Percentiles rank a stretch among this genome's conserved stretches.
Evolutionary conservation across 2,329 filamentous ascomycete species (phyloP).

Genomic region (Teratosphaeria pseudoeucalypti): DNA sequence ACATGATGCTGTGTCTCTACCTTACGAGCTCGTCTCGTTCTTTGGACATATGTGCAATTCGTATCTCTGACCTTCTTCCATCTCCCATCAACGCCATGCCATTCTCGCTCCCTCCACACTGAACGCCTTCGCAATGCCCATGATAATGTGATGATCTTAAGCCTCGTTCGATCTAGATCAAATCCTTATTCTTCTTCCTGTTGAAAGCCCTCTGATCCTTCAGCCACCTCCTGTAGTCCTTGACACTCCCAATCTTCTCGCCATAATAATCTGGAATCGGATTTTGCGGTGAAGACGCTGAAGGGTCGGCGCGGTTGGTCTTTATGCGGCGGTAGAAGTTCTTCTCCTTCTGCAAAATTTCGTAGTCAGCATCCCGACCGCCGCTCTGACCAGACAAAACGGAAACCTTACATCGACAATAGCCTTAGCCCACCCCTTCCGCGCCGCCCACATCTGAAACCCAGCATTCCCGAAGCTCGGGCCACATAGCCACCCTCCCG

Average conservation of each 20-base stretch:
- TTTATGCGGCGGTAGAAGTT: constrained; percentile 89
- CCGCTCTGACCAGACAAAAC: neutral
- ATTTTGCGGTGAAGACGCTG: constrained; percentile 78
- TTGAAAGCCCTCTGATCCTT: constrained; percentile 97
- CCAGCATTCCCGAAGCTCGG: constrained; percentile 70
- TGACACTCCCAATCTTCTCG: constrained; percentile 91
- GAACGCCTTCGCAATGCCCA: constrained; percentile 5
- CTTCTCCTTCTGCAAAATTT: constrained; percentile 62
- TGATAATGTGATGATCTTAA: neutral
- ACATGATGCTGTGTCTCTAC: neutral
- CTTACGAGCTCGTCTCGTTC: neutral
- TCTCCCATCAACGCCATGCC: neutral
- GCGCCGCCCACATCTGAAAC: constrained; percentile 67
- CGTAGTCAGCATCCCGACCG: constrained; percentile 1
- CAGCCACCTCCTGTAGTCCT: constrained; percentile 86
- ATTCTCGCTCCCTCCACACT: neutral
- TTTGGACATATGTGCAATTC: neutral
- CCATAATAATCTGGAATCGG: constrained; percentile 97
- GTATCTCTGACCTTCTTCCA: neutral
- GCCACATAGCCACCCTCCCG: constrained; percentile 79
- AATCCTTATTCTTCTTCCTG: constrained; percentile 63
- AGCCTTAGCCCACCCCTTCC: constrained; percentile 48
- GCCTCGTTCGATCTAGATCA: constrained; percentile 36
- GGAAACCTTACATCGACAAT: constrained; percentile 52
- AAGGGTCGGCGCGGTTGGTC: constrained; percentile 84